A percentile compares a stretch with the other conserved stretches of the same genome.
These are phyloP conservation scores for Oryza coarctata DNA, from an alignment of 176 grass and related monocot genomes.

Conservation along the genomic window DNA sequence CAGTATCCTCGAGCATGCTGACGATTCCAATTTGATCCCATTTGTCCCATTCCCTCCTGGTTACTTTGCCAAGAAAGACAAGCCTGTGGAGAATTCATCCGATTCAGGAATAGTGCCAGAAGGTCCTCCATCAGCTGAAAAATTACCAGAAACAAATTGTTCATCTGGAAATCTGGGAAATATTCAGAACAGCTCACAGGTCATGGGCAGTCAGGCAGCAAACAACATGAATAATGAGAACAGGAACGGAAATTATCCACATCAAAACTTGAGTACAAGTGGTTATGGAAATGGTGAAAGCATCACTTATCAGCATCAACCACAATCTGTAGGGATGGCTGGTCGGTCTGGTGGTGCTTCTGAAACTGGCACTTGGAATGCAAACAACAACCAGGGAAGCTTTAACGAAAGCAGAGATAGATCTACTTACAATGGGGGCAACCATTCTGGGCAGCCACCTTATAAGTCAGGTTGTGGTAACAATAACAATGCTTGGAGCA, in stretches of 20 bases:
- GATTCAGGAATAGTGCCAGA: constrained; percentile 21
- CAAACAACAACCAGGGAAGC: constrained; percentile 23
- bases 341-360: not conserved
- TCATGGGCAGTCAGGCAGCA: constrained; percentile 18
- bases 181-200: constrained; percentile 21
- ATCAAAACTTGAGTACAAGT: constrained; percentile 26
- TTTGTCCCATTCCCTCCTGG: constrained; percentile 92
- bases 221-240: constrained; percentile 33
- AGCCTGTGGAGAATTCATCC: constrained; percentile 31
- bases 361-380: constrained; percentile 5
- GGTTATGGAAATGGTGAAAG: constrained; percentile 24
- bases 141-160: constrained; percentile 25
- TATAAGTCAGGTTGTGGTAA: constrained; percentile 38
- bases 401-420: constrained; percentile 17
- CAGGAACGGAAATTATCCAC: constrained; percentile 26
- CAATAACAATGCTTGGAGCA: constrained; percentile 22
- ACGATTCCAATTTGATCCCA: constrained; percentile 69
- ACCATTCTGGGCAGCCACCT: constrained; percentile 33
- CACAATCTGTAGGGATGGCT: constrained; percentile 4
- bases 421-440: constrained; percentile 13
- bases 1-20: constrained; percentile 63
- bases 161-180: not conserved
- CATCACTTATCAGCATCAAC: constrained; percentile 30
- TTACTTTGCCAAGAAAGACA: constrained; percentile 94
- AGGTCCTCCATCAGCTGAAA: constrained; percentile 33